A percentile compares a stretch with the other conserved stretches of the same genome.
These are phyloP conservation scores for Candida loeiensis DNA, from an alignment of 805 yeast species.

Conservation along the genomic window DNA sequence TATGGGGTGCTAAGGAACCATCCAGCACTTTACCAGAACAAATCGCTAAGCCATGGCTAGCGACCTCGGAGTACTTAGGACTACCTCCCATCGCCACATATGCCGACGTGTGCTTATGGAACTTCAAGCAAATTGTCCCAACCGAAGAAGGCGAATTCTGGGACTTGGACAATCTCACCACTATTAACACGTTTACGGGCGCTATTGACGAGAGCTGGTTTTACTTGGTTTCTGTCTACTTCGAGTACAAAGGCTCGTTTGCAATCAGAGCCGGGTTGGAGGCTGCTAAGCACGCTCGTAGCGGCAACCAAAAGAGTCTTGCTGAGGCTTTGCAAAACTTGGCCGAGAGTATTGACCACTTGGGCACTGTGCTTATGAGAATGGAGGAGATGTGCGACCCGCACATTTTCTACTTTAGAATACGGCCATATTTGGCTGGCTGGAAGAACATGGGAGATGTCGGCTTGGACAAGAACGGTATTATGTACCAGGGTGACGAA, in stretches of 20 bases:
- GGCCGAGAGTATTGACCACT: conserved; percentile 70
- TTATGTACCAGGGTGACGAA: conserved; percentile 66
- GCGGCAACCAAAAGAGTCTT: conserved; percentile 40
- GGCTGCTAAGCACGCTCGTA: conserved; percentile 56
- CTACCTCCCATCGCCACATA: conserved; percentile 87
- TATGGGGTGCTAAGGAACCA: conserved; percentile 76
- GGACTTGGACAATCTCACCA: conserved; percentile 68
- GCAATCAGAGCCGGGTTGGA: conserved; percentile 65
- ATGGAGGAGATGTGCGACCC: conserved; percentile 97
- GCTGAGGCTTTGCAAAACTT: conserved; percentile 51
- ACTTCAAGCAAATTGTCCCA: conserved; percentile 63
- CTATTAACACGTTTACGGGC: conserved; percentile 84
- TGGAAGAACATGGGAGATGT: conserved; percentile 90
- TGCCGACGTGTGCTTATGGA: conserved; percentile 87
- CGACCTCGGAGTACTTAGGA: conserved; percentile 54
- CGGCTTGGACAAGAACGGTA: conserved; percentile 69
- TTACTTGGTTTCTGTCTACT: conserved; percentile 80
- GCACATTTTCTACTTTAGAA: conserved; percentile 78
- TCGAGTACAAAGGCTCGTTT: conserved; percentile 78
- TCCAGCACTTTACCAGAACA: conserved; percentile 60
- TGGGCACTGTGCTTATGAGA: conserved; percentile 69
- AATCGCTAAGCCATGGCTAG: conserved; percentile 67
- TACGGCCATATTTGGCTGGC: conserved; percentile 89
- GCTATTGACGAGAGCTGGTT: conserved; percentile 92
- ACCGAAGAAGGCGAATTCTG: conserved; percentile 29